phyloP scores from a whole-genome alignment of 2,329 filamentous ascomycete species.

The Coniochaeta sp. region DNA sequence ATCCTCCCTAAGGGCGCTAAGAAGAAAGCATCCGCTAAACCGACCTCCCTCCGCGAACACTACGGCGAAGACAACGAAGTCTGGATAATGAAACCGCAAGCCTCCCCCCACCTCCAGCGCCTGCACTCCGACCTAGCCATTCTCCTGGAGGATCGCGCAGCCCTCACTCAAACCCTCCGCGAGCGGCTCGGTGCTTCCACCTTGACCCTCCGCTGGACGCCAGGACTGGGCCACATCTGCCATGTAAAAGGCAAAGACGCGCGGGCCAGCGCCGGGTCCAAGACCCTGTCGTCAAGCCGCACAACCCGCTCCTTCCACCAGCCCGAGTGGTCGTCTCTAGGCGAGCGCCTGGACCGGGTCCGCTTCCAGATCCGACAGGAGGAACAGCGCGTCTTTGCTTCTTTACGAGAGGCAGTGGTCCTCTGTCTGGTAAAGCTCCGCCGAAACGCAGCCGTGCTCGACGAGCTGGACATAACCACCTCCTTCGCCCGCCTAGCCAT shows the following conservation, averaged over 20 bases:
- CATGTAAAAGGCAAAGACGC: slow-evolving; percentile 80
- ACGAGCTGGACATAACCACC: slow-evolving; percentile 85
- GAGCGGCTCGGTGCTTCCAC: slow-evolving; percentile 52
- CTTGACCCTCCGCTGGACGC: slow-evolving; percentile 77
- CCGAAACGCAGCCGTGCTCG: slow-evolving; percentile 82
- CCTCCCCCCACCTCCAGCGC: slow-evolving; percentile 55
- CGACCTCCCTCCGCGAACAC: slow-evolving; percentile 40
- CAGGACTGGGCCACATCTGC: slow-evolving; percentile 80
- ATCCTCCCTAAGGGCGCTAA: slow-evolving; percentile 39
- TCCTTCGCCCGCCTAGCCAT: slow-evolving; percentile 74
- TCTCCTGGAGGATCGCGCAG: slow-evolving; percentile 51
- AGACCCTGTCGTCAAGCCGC: slow-evolving; percentile 70
- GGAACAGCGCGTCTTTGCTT: slow-evolving; percentile 72
- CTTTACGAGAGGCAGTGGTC: slow-evolving; percentile 69
- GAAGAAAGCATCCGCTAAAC: slow-evolving; percentile 3
- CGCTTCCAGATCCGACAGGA: slow-evolving; percentile 74
- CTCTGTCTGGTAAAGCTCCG: slow-evolving; percentile 77
- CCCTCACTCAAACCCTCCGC: slow-evolving; percentile 55
- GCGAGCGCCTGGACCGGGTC: slow-evolving; percentile 68
- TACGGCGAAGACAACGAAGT: slow-evolving; percentile 53
- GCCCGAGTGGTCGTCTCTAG: slow-evolving; percentile 76
- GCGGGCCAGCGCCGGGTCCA: slow-evolving; percentile 25
- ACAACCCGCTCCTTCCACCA: slow-evolving; percentile 80
- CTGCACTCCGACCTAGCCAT: slow-evolving; percentile 62
- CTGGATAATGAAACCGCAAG: slow-evolving; percentile 60